Evolutionary conservation across 495 filamentous ascomycete species (phyloP), one percentile per base, ranked within the genome.

Genomic region (Penicillium manginii): DNA sequence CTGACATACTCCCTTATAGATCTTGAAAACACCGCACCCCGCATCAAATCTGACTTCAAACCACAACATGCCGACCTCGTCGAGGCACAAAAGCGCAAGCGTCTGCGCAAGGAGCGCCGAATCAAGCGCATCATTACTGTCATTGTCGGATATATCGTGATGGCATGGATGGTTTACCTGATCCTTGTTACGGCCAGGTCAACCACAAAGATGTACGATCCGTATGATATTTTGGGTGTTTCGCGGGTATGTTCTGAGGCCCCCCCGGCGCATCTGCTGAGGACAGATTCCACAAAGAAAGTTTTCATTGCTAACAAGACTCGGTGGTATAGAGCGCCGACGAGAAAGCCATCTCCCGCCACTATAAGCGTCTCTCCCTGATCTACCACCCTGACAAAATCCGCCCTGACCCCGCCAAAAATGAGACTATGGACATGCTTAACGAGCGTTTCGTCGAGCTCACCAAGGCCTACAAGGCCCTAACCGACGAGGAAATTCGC

Each of bases 401-500:
- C 54, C 83, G 83, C 64, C 87, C 87, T 4, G 90, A 97, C 64
- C 82, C 90, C 29, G 76, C 86, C 57, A 91, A 89, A 73, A 98
- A 98, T 73, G 86, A 96, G 74, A 98, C 94, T 17, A 69, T 89
- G 29, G 93, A 98, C 57, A 79, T 75, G 48, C 82, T 98, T 54
- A 98, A 93, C 68, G 84, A 91, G 40, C 82, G 88, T 63, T 98
- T 91, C 78, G 93, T 97, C 35, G 93, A 98, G 64, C 79, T 98
- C 58, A 91, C 91, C 50, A 98, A 98, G 78, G 94, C 94, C 5
- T 97, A 96, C 81, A 97, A 98, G 74, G 88, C 96, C 8, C 81
- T 98, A 43, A 98, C 96, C 9, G 94, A 98, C 66, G 94, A 98
- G 73, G 94, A 98, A 39, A 82, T 98, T 45, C 89, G 96, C 50